Evolutionary conservation across 345 rosid genomes (phyloP).

Genomic region (Citrus reticulata): DNA sequence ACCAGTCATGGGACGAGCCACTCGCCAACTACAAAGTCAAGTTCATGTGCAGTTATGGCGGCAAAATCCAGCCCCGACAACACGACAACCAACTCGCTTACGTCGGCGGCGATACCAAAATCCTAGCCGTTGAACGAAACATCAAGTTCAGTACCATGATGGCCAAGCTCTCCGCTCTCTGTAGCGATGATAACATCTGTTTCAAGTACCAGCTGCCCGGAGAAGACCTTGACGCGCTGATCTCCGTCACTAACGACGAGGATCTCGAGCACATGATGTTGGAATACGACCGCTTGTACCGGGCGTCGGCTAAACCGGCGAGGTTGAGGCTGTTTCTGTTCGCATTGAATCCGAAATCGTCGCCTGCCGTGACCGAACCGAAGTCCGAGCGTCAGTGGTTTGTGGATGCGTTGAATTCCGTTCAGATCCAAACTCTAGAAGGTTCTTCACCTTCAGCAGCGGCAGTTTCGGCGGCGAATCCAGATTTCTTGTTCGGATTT

Average conservation of each 20-base stretch:
- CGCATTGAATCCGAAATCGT: conserved; percentile 18
- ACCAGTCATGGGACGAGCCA: conserved; percentile 48
- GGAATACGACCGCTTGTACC: conserved; percentile 51
- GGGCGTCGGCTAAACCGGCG: conserved; percentile 43
- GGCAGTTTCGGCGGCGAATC: conserved; percentile 21
- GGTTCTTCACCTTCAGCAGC: conserved; percentile 34
- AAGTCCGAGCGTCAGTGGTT: conserved; percentile 57
- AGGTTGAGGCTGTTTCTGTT: conserved; percentile 52
- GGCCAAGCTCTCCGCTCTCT: conserved; percentile 38
- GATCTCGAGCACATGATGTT: conserved; percentile 67
- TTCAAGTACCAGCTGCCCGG: conserved; percentile 69
- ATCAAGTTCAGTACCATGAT: conserved; percentile 36
- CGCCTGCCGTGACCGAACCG: conserved; percentile 18
- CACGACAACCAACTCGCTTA: conserved; percentile 58
- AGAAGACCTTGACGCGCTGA: conserved; percentile 64
- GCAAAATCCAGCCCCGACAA: conserved; percentile 60
- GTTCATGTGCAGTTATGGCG: conserved; percentile 67
- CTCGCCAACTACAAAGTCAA: conserved; percentile 38
- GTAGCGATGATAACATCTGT: conserved; percentile 28
- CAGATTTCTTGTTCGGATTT: conserved; percentile 49
- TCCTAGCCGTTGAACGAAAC: conserved; percentile 49
- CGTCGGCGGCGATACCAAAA: conserved; percentile 62
- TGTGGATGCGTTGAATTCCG: conserved; percentile 51
- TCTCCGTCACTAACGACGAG: conserved; percentile 63
- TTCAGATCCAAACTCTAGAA: conserved; percentile 36